Evolutionary conservation across 2,329 filamentous ascomycete species (phyloP).

Genomic region (Colletotrichum ledebouriae): DNA sequence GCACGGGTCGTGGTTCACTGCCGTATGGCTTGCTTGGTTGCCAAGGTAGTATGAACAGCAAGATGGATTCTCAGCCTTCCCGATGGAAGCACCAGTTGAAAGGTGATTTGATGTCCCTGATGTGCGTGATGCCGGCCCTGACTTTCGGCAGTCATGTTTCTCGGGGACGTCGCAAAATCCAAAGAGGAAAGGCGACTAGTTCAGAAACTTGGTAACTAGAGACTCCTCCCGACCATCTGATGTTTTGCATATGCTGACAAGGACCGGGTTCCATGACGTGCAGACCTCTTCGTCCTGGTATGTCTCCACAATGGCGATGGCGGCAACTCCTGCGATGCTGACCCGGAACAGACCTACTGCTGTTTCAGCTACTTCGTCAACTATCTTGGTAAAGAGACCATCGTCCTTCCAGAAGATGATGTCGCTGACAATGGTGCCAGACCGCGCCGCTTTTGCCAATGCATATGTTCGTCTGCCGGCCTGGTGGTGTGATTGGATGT

Average conservation of each 20-base stretch:
- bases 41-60: constrained; percentile 1
- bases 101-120: constrained; percentile 2
- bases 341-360: constrained; percentile 48
- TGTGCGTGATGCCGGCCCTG: background rate
- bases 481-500: background rate
- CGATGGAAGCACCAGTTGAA: constrained; percentile 19
- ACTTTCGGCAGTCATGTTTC: constrained; percentile 21
- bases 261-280: background rate
- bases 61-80: constrained; percentile 15
- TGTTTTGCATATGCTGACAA: constrained; percentile 13
- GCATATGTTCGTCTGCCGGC: constrained; percentile 55
- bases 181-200: constrained; percentile 48
- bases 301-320: constrained; percentile 9
- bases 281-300: constrained; percentile 51
- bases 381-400: constrained; percentile 50
- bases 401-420: background rate
- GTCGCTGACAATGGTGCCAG: constrained; percentile 1
- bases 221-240: constrained; percentile 6
- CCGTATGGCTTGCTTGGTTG: background rate
- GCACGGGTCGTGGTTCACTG: background rate
- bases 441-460: constrained; percentile 59
- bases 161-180: constrained; percentile 28
- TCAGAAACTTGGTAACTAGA: constrained; percentile 47
- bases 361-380: constrained; percentile 54
- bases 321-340: background rate